Base-by-base conservation (phyloP, 2,329 filamentous ascomycete species). In the Penicillium polonicum region DNA sequence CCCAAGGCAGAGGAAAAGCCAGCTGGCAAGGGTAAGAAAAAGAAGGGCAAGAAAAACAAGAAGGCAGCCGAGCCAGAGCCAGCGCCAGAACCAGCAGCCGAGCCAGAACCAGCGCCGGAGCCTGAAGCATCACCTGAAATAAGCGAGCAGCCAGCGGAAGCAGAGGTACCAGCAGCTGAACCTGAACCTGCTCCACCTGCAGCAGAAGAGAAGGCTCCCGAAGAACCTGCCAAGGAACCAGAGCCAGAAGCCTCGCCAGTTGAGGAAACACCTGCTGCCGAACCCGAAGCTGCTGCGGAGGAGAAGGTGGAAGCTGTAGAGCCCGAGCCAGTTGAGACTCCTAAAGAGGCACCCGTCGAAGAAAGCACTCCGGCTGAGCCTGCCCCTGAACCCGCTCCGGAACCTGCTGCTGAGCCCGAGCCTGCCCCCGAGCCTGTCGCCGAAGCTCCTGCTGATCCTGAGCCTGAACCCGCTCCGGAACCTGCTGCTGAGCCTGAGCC, bases 1-100 rank as follows among this genome's bases (percentile, higher is more conserved):
- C 25, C 25, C 23, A 19, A 44, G 10, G 1, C 35, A 15, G 52
- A 49, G 45, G 60, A 60, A 57, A 45, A 43, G 7, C 17, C 29
- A 23, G 5, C 33, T 4, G 41, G 13, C 33, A 55, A 54, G 33
- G 53, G 52, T 33, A 71, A 69, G 29, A 58, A 60, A 21, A 58
- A 60, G 25, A 59, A 59, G 17, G 43, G 41, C 17, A 61, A 61
- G 41, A 62, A 62, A 48, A 36, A 9, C 17, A 62, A 62, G 42
- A 60, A 58, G 46, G 33, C 31, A 38, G 29, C 50, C 15, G 53
- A 54, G 6, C 21, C 57, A 8, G 54, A 62, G n/a, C n/a, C 55
- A 17, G 25, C 44, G 31, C 42, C 56, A 29, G 29, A 29, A 2
- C 27, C 27, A 29, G 8, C 27, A 27, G 2, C 52, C 10, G 51